Conservation (phyloP, 2,329 filamentous ascomycete species). For the Phaeosphaeriaceae sp. region DNA sequence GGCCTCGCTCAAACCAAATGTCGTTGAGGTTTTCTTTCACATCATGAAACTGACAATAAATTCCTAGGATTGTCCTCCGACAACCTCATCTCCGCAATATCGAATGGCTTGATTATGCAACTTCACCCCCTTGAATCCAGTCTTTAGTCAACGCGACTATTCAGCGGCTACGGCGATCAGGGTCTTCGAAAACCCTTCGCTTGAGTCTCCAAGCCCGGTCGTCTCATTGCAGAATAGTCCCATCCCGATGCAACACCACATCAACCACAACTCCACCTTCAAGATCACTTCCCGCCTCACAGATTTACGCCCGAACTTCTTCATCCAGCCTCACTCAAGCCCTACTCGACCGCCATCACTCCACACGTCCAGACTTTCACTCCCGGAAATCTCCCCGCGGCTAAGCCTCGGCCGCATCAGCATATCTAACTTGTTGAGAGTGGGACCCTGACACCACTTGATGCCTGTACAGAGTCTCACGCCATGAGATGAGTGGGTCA, state of each 20-base stretch:
- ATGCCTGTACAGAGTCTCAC: neutral
- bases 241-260: neutral
- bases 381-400: conserved; percentile 1
- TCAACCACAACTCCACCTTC: neutral
- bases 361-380: neutral
- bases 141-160: neutral
- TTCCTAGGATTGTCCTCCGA: neutral
- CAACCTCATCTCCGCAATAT: neutral
- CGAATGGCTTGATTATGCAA: neutral
- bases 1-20: neutral
- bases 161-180: conserved; percentile 3
- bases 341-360: neutral
- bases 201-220: neutral
- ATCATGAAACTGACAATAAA: neutral
- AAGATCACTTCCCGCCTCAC: neutral
- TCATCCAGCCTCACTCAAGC: neutral
- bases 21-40: neutral
- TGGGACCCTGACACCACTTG: conserved; percentile 5
- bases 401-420: conserved; percentile 1
- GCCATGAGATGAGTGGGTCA: neutral
- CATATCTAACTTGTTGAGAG: conserved; percentile 26
- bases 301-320: neutral
- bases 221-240: neutral
- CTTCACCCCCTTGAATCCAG: neutral
- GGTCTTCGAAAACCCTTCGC: too few species aligned